A percentile compares a stretch with the other conserved stretches of the same genome.
Evolutionary conservation across 2,329 filamentous ascomycete species (phyloP).

Genomic region (Colletotrichum sp.): DNA sequence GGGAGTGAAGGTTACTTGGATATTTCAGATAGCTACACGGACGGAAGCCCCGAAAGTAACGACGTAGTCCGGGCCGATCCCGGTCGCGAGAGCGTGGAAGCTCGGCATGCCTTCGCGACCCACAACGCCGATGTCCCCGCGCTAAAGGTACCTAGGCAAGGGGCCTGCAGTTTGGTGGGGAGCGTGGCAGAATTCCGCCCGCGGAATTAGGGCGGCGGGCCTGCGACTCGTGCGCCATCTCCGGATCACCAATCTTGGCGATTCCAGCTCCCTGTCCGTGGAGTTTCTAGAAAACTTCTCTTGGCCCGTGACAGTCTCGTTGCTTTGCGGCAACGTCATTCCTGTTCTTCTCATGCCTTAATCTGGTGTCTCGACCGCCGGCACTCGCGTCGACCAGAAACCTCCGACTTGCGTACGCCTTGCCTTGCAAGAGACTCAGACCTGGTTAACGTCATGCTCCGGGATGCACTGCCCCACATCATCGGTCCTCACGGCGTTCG

Average conservation of each 20-base stretch:
- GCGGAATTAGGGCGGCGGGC: not conserved
- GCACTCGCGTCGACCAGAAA: not conserved
- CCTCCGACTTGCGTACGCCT: not conserved
- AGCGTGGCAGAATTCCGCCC: slow-evolving; percentile 1
- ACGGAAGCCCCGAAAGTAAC: not conserved
- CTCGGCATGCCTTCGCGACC: not conserved
- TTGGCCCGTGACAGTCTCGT: not conserved
- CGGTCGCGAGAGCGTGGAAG: not conserved
- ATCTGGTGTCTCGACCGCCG: not conserved
- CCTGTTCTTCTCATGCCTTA: not conserved
- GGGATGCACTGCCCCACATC: not conserved
- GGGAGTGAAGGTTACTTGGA: not conserved
- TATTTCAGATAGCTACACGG: not conserved
- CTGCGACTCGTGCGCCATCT: not conserved
- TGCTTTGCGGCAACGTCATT: not conserved
- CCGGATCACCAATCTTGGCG: slow-evolving; percentile 12
- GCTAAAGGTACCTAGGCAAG: not conserved
- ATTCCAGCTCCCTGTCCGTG: not conserved
- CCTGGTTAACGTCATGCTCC: not conserved
- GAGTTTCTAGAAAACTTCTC: slow-evolving; percentile 1
- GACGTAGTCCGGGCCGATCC: not conserved
- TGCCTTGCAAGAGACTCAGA: not conserved
- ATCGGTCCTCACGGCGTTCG: not conserved
- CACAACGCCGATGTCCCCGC: not conserved
- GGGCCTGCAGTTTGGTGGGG: not conserved